phyloP scores from a whole-genome alignment of 148 eudicot species.

The Amaranthus palmeri region DNA sequence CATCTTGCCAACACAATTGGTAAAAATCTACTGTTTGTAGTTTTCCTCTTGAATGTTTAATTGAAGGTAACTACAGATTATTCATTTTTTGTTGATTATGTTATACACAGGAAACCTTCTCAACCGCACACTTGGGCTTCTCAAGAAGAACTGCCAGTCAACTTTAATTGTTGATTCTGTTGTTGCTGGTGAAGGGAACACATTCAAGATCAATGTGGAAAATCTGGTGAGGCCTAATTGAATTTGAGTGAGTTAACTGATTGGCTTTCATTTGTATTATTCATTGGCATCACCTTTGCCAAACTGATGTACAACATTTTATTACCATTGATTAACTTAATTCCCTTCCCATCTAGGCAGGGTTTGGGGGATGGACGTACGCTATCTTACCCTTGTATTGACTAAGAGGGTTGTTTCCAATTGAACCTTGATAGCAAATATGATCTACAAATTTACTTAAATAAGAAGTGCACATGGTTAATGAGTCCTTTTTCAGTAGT shows the following conservation, averaged over 20 bases:
- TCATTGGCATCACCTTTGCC: not conserved
- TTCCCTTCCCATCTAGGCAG: no score
- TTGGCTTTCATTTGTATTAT: not conserved
- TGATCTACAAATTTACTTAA: no score
- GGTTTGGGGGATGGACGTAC: no score
- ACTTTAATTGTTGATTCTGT: constrained; percentile 71
- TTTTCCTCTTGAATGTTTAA: not conserved
- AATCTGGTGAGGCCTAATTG: constrained; percentile 50
- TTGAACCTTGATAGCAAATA: no score
- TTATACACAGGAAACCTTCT: constrained; percentile 78
- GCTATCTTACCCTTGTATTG: no score
- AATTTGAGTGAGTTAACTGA: not conserved
- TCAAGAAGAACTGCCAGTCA: constrained; percentile 91
- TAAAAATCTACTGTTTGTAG: constrained; percentile 25
- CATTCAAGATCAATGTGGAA: constrained; percentile 71
- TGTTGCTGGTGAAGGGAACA: constrained; percentile 82
- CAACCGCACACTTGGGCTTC: constrained; percentile 96
- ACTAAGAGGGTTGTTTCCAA: no score
- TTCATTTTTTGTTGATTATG: not conserved
- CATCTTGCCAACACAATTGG: constrained; percentile 98
- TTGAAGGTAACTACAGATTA: constrained; percentile 5
- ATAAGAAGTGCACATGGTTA: no score
- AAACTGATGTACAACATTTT: not conserved
- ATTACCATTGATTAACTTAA: no score
- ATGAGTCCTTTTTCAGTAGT: no score